Conservation (phyloP, 495 filamentous ascomycete genomes). For the Trichoderma asperelloides region DNA sequence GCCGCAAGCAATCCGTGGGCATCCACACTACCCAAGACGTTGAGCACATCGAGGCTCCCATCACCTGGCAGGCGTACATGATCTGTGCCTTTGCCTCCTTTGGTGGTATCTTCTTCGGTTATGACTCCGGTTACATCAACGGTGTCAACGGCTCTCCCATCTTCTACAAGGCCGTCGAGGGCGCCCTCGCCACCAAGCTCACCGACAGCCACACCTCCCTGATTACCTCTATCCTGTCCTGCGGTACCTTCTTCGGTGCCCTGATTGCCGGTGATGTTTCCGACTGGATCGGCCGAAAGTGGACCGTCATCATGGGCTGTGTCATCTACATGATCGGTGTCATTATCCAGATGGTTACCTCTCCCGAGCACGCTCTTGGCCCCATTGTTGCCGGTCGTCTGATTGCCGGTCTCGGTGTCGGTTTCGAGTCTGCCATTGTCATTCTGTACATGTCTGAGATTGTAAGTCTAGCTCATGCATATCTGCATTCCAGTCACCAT, state of each 20-base stretch:
- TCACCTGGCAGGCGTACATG: conserved; percentile 57
- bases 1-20: conserved; percentile 2
- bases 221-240: conserved; percentile 57
- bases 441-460: conserved; percentile 72
- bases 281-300: conserved; percentile 53
- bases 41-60: conserved; percentile 52
- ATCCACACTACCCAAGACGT: conserved; percentile 24
- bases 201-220: conserved; percentile 32
- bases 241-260: conserved; percentile 60
- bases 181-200: conserved; percentile 16
- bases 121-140: conserved; percentile 51
- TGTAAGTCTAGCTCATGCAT: conserved; percentile 23
- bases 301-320: conserved; percentile 52
- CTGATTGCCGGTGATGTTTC: conserved; percentile 52
- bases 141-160: conserved; percentile 46
- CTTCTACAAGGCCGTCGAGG: conserved; percentile 41
- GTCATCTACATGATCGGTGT: conserved; percentile 48
- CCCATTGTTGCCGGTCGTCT: conserved; percentile 55
- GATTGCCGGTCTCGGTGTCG: conserved; percentile 55
- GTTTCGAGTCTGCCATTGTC: conserved; percentile 50
- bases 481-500: not conserved
- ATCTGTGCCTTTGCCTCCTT: conserved; percentile 59
- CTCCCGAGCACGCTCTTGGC: conserved; percentile 46
- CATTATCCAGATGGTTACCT: conserved; percentile 47
- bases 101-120: conserved; percentile 53